Percentiles rank a stretch among this genome's conserved stretches.
These are phyloP conservation scores for Teratosphaeria pseudoeucalypti DNA, from an alignment of 2,329 filamentous ascomycete species.

Conservation along the genomic window DNA sequence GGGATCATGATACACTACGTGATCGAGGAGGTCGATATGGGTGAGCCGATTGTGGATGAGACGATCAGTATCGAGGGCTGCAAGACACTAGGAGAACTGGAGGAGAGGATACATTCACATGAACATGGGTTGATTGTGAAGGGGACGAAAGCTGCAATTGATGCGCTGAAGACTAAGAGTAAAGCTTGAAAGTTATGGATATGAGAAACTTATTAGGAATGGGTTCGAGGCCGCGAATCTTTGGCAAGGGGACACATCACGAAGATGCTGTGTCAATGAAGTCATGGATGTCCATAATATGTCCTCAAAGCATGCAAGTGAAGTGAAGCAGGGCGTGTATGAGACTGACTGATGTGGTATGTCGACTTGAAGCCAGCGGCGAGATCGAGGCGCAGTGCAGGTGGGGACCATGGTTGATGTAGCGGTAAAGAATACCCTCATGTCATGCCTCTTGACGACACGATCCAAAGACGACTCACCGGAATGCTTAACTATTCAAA, in stretches of 20 bases:
- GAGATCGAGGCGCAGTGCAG: not conserved
- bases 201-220: not conserved
- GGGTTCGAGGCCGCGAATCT: not conserved
- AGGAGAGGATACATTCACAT: conserved; percentile 61
- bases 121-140: conserved; percentile 75
- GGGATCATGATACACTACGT: conserved; percentile 90
- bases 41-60: conserved; percentile 58
- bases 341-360: not conserved
- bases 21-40: conserved; percentile 63
- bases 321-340: not conserved
- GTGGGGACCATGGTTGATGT: not conserved
- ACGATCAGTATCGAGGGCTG: conserved; percentile 54
- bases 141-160: conserved; percentile 48
- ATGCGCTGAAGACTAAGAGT: conserved; percentile 9
- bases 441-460: not conserved
- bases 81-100: conserved; percentile 55
- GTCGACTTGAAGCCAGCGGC: not conserved
- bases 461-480: not conserved
- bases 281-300: not conserved
- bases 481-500: not conserved
- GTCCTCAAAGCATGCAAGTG: not conserved
- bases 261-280: not conserved
- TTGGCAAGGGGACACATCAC: not conserved
- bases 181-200: not conserved
- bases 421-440: not conserved